phyloP scores from a whole-genome alignment of 805 yeast genomes.

The Candida boleticola region DNA sequence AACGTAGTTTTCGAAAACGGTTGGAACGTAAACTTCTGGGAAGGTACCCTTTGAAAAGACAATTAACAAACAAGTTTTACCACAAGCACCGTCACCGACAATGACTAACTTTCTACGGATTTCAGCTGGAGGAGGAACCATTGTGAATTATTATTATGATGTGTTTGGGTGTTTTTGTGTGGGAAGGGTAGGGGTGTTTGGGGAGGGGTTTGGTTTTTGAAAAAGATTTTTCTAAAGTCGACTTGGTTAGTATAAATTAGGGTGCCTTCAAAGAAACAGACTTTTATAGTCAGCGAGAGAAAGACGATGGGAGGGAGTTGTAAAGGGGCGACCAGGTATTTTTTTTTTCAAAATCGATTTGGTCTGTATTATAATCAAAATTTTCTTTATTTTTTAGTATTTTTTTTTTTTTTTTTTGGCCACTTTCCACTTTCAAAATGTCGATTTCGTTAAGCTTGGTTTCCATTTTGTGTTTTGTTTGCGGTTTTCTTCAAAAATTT shows the following conservation, averaged over 20 bases:
- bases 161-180: background rate
- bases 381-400: background rate
- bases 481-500: background rate
- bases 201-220: no score
- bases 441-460: background rate
- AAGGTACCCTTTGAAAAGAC: conserved; percentile 81
- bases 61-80: conserved; percentile 88
- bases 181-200: no score
- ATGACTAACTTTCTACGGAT: conserved; percentile 82
- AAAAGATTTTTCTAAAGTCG: no score
- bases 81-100: conserved; percentile 98
- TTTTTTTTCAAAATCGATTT: background rate
- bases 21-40: conserved; percentile 95
- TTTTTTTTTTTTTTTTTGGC: background rate
- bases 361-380: background rate
- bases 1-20: conserved; percentile 96
- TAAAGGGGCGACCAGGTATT: background rate
- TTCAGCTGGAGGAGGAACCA: conserved; percentile 51
- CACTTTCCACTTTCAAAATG: background rate
- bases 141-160: conserved; percentile 10
- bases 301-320: no score
- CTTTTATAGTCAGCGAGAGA: no score
- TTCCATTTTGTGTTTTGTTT: conserved; percentile 1
- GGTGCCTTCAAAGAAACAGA: no score
- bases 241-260: no score